Evolutionary conservation across 345 rosid species (phyloP), one percentile per base, ranked within the genome.

Genomic region (Lumnitzera racemosa): DNA sequence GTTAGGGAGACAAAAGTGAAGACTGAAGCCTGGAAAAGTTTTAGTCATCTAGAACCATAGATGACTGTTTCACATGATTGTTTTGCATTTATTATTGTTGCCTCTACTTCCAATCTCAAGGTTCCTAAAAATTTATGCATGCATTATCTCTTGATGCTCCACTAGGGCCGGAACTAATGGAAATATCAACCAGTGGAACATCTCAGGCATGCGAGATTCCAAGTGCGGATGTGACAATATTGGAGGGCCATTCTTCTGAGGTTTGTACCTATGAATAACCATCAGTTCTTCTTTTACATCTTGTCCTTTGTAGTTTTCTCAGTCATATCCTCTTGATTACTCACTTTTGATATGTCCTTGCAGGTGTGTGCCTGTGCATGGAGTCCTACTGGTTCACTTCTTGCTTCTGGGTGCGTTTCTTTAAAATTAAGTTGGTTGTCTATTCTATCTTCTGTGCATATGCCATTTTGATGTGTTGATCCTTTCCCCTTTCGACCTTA

Each of bases 311-410:
- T 59, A 9, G n/a, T 31, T 11, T 61, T 63, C 25, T 63, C 29
- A 27, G 15, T 27, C 31, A 3, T 2, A 16, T 36, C 23, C 49
- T 43, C 16, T 0, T 4, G 49, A 25, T 41, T 57, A 16, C 49
- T 57, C 25, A 5, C 48, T 24, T 62, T 29, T 58, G 62, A 58
- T 49, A 20, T 54, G 47, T 56, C 47, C 47, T 56, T 73, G 23
- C 72, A 95, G 98, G 98, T 95, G 74, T 90, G 99, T 72, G 96
- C 96, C 25, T 88, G 99, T 64, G 98, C 99, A 55, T 95, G 98
- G 99, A 86, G 96, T 80, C 99, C 99, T 31, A 73, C 94, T n/a
- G 97, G 92, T 67, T 86, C 98, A 55, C 80, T 95, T 76, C 96
- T 95, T 82, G 99, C 99, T 31, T 95, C 99, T 55, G 99, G 98